Base-by-base conservation (phyloP, 768 basidiomycete genomes). In the Lactifluus piperatus region DNA sequence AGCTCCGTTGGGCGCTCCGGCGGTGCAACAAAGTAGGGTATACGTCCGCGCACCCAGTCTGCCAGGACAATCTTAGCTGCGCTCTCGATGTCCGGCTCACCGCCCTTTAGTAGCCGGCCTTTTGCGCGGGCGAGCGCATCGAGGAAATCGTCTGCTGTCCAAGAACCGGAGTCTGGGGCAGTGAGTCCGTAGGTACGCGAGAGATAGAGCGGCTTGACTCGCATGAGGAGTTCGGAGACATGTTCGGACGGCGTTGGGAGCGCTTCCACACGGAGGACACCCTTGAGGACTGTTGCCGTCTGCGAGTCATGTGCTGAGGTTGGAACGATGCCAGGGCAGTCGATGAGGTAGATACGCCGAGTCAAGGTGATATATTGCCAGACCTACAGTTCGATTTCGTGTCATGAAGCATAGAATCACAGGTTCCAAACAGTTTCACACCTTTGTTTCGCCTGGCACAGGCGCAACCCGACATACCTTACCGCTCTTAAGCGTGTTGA, bases 291-390 rank as follows among this genome's bases (percentile, higher is more conserved):
- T 4, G 86, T 97, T 16, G 84, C 82, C 0, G 92, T 91, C 68
- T 95, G 86, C 2, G 88, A 82, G 72, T 98, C 94, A 62, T 89
- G 80, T 2, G 92, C 88, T 24, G 93, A 94, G 18, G 93, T 86
- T 2, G 95, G 95, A 1, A 97, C 97, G 71, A 98, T 91, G 50
- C 97, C 97, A 29, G 97, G 97, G 70, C 97, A 99, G 74, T 99
- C 97, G 75, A 99, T 97, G 65, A 99, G 86, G 77, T 97, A 99
- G 70, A 99, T 99, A 54, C 90, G 82, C 63, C 88, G 83, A 60
- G 94, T 99, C 43, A 99, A 77, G 29, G 93, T 94, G 76, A 99
- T 97, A 73, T 99, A 99, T 80, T 99, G 95, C 97, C 97, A 99
- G 65, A 98, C 94, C 73, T 73, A 56, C 16, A 11, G 10, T 26